Evolutionary conservation across 2,329 filamentous ascomycete species (phyloP).

Genomic region (Curvularia sp.): DNA sequence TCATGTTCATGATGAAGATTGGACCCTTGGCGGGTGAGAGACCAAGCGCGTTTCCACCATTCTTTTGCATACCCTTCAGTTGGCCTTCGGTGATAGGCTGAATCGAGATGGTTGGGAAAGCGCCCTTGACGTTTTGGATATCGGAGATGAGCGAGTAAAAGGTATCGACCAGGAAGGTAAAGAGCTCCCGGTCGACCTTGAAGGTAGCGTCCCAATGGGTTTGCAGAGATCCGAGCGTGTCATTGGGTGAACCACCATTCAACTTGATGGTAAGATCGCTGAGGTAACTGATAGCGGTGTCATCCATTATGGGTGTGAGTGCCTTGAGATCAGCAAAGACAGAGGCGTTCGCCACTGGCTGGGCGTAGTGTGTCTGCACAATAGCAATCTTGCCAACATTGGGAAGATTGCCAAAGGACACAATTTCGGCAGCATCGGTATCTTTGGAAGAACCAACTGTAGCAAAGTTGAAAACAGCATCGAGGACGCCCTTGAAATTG

Average conservation of each 20-base stretch:
- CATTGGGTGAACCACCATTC: conserved; percentile 29
- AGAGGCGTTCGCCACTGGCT: conserved; percentile 28
- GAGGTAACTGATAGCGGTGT: conserved; percentile 31
- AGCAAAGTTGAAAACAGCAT: conserved; percentile 18
- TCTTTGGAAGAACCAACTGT: conserved; percentile 27
- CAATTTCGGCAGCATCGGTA: conserved; percentile 36
- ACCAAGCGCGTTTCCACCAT: conserved; percentile 42
- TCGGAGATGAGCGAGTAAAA: conserved; percentile 25
- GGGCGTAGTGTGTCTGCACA: conserved; percentile 35
- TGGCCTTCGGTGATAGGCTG: conserved; percentile 37
- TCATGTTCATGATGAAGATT: conserved; percentile 33
- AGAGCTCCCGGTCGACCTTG: conserved; percentile 35
- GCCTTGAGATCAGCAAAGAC: conserved; percentile 36
- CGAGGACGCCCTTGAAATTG: conserved; percentile 16
- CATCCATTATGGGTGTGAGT: conserved; percentile 32
- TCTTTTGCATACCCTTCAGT: conserved; percentile 34
- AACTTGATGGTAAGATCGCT: conserved; percentile 32
- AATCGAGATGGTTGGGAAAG: conserved; percentile 31
- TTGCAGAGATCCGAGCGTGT: conserved; percentile 25
- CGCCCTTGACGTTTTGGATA: conserved; percentile 21
- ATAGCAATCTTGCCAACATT: conserved; percentile 32
- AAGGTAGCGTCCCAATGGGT: conserved; percentile 41
- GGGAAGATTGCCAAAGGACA: conserved; percentile 16
- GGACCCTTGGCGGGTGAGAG: conserved; percentile 28
- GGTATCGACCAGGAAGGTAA: conserved; percentile 30